A percentile compares a stretch with the other conserved stretches of the same genome.
These are phyloP conservation scores for Ascomycota sp. DNA, from an alignment of 2,329 filamentous ascomycete genomes.

Conservation along the genomic window DNA sequence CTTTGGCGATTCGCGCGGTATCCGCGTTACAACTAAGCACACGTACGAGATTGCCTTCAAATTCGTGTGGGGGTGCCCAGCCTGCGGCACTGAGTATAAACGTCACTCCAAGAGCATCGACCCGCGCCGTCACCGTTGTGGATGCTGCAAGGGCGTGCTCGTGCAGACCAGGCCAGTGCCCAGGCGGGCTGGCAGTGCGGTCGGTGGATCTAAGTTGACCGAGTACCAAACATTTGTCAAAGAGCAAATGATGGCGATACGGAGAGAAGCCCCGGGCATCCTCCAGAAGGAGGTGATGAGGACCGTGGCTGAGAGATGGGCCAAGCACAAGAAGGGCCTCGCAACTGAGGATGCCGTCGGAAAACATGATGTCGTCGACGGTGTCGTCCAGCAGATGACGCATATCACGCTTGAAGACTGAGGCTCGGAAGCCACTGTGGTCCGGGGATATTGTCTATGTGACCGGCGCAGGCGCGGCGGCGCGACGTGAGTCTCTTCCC, in stretches of 20 bases:
- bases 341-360: constrained; percentile 6
- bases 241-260: constrained; percentile 41
- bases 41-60: constrained; percentile 78
- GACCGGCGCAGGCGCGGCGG: too few species aligned
- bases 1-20: constrained; percentile 33
- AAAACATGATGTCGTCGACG: constrained; percentile 3
- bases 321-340: constrained; percentile 22
- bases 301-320: constrained; percentile 40
- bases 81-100: constrained; percentile 51
- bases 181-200: constrained; percentile 3
- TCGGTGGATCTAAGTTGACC: constrained; percentile 10
- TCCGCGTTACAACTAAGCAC: constrained; percentile 77
- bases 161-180: constrained; percentile 63
- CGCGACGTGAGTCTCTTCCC: too few species aligned
- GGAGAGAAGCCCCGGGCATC: constrained; percentile 29
- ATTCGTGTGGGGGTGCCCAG: constrained; percentile 61
- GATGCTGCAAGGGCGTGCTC: constrained; percentile 46
- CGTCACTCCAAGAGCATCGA: constrained; percentile 76
- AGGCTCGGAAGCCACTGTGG: too few species aligned
- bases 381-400: not conserved
- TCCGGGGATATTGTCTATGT: too few species aligned
- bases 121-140: constrained; percentile 46
- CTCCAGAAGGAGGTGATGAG: constrained; percentile 48
- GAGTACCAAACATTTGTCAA: constrained; percentile 36
- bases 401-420: not conserved